Conservation (phyloP, 225 moss, liverwort and hornwort genomes). For the Rhytidiadelphus loreus region DNA sequence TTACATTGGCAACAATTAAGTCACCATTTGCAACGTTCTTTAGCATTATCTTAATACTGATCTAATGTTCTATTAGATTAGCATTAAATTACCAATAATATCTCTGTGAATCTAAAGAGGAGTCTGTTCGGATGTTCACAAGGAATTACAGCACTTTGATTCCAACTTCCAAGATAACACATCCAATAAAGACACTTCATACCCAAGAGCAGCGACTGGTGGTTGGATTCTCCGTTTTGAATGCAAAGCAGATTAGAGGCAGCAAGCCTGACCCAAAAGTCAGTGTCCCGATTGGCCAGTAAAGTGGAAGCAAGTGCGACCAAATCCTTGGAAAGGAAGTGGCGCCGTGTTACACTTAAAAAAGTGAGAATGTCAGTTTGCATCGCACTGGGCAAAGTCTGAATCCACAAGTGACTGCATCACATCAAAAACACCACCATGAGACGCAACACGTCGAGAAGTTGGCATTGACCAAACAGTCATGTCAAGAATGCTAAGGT, state of each 20-base stretch:
- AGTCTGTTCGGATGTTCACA: not conserved
- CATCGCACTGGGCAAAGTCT: constrained; percentile 56
- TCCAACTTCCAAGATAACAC: not conserved
- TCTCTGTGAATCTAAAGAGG: not conserved
- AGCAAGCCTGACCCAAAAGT: constrained; percentile 62
- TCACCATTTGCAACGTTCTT: not conserved
- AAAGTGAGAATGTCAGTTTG: constrained; percentile 59
- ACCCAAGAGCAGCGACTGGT: constrained; percentile 7
- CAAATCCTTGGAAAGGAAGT: constrained; percentile 57
- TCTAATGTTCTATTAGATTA: not conserved
- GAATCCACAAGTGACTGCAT: constrained; percentile 71
- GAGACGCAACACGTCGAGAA: not conserved
- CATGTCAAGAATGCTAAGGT: not conserved
- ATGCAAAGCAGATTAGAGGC: constrained; percentile 35
- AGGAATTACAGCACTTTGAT: not conserved
- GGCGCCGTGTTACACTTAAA: constrained; percentile 37
- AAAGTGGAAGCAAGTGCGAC: constrained; percentile 42
- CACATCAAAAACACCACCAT: not conserved
- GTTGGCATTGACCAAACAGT: not conserved
- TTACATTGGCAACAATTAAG: not conserved
- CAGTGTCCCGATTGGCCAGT: constrained; percentile 19
- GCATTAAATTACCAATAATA: not conserved
- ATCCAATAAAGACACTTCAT: not conserved
- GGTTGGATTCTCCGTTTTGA: not conserved
- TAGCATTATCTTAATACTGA: not conserved